These are phyloP conservation scores for Phialophora macrospora DNA, from an alignment of 2,329 filamentous ascomycete genomes.

Conservation along the genomic window DNA sequence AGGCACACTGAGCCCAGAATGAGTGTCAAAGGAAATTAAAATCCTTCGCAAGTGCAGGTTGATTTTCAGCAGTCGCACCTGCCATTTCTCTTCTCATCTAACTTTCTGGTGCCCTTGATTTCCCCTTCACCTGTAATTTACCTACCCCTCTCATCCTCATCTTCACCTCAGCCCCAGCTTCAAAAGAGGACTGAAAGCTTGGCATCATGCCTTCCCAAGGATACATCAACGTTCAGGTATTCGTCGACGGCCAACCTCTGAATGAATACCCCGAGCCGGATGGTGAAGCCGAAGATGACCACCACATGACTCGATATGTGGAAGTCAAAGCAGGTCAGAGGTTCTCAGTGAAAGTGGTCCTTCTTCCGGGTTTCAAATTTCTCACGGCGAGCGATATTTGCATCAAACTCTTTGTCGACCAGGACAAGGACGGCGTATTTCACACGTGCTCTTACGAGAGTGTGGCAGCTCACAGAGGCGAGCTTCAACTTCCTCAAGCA, in stretches of 20 bases:
- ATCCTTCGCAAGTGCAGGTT: background rate
- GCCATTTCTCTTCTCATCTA: background rate
- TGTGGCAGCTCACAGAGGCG: background rate
- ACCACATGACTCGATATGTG: constrained; percentile 10
- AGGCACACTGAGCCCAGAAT: background rate
- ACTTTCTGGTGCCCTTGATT: background rate
- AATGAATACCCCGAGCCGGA: constrained; percentile 22
- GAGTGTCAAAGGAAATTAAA: background rate
- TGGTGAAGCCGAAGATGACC: background rate
- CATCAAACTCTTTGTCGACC: constrained; percentile 1
- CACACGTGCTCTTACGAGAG: background rate
- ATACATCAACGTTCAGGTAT: constrained; percentile 22
- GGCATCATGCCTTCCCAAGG: constrained; percentile 18
- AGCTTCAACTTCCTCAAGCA: background rate
- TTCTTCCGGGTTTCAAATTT: constrained; percentile 23
- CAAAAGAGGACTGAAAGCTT: background rate
- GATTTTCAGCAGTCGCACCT: background rate
- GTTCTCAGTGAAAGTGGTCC: constrained; percentile 8
- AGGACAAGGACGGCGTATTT: background rate
- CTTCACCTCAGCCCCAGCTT: background rate
- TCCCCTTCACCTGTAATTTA: background rate
- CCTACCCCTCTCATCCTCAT: background rate
- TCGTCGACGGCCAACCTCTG: constrained; percentile 22
- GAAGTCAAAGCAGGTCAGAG: constrained; percentile 23
- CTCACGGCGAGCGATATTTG: background rate